These are phyloP conservation scores for Sordariomycetes sp. DNA, from an alignment of 2,329 filamentous ascomycete species.

Conservation along the genomic window DNA sequence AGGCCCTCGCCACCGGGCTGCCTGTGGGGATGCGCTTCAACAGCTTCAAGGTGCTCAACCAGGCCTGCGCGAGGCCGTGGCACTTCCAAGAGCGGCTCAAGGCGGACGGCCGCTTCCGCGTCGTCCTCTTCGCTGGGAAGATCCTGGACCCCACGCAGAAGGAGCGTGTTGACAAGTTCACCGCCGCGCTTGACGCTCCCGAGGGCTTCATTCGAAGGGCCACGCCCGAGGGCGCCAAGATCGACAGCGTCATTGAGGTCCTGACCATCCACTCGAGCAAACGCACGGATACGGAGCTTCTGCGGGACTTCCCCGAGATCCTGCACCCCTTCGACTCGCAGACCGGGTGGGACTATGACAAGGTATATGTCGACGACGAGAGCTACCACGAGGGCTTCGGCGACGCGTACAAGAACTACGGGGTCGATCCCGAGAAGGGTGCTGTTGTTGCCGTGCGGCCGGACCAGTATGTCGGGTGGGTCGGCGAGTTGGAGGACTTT, in stretches of 20 bases:
- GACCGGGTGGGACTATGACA: conserved; percentile 44
- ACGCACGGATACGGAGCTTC: conserved; percentile 34
- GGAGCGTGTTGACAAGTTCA: conserved; percentile 23
- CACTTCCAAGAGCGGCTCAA: conserved; percentile 46
- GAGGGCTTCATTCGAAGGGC: conserved; percentile 6
- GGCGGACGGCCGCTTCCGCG: conserved; percentile 46
- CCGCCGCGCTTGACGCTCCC: not conserved
- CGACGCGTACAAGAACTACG: conserved; percentile 43
- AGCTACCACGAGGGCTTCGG: conserved; percentile 43
- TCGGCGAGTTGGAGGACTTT: conserved; percentile 25
- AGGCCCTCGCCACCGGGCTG: conserved; percentile 16
- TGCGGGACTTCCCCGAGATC: conserved; percentile 40
- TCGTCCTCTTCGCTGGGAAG: conserved; percentile 53
- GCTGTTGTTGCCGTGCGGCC: conserved; percentile 51
- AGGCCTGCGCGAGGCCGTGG: conserved; percentile 43
- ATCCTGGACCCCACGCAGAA: conserved; percentile 32
- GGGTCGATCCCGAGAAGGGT: conserved; percentile 44
- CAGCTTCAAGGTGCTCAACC: conserved; percentile 48
- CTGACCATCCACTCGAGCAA: conserved; percentile 48
- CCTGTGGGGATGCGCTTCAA: conserved; percentile 45
- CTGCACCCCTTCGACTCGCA: conserved; percentile 33
- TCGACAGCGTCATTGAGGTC: conserved; percentile 39
- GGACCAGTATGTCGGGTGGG: conserved; percentile 52
- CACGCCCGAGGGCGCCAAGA: conserved; percentile 19
- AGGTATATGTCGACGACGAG: conserved; percentile 43